Evolutionary conservation across 2,329 filamentous ascomycete genomes (phyloP), one percentile per base, ranked within the genome.

Genomic region (Didymella exigua): DNA sequence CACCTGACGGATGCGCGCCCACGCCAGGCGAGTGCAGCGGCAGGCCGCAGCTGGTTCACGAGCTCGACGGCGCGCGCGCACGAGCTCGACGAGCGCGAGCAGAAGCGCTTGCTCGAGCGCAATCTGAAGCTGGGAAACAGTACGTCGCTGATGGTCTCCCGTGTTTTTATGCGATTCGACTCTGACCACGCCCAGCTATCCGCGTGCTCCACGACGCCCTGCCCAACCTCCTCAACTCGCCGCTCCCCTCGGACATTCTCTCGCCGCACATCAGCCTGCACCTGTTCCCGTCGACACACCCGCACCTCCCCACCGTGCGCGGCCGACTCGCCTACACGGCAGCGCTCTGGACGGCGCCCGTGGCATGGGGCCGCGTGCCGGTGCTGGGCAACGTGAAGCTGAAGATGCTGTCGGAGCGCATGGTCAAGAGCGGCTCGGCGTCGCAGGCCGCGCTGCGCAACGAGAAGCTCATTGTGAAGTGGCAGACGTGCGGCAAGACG

Each of bases 331-430:
- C 91, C 42, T 99, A 99, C 75, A 89, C 89, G 30, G 93, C 95
- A 16, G 95, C 95, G 2, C 81, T 99, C 31, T 98, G 93, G 93
- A 97, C 95, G 0, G 92, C 93, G 0, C 95, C 95, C 0, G 89
- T 99, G 46, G 93, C 93, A 26, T 99, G 95, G 95, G 96, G 96
- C 68, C 86, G 90, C 24, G 84, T 99, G 1, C 95, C 95, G 2
- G 85, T 98, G 18, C 84, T 97, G 27, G 93, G 93, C 62, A 96
- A 96, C 68, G 91, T 97, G 38, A 88, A 87, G 64, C 84, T 99
- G 10, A 87, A 91, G 66, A 95, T 99, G 47, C 76, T 96, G 16
- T 93, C 90, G 11, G 93, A 96, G 79, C 89, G 93, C 65, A 95
- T 99, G 84, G 85, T 89, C 14, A 75, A 77, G 53, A 84, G 85